phyloP scores from a whole-genome alignment of 2,329 filamentous ascomycete species.

The Fusarium brachygibbosum region DNA sequence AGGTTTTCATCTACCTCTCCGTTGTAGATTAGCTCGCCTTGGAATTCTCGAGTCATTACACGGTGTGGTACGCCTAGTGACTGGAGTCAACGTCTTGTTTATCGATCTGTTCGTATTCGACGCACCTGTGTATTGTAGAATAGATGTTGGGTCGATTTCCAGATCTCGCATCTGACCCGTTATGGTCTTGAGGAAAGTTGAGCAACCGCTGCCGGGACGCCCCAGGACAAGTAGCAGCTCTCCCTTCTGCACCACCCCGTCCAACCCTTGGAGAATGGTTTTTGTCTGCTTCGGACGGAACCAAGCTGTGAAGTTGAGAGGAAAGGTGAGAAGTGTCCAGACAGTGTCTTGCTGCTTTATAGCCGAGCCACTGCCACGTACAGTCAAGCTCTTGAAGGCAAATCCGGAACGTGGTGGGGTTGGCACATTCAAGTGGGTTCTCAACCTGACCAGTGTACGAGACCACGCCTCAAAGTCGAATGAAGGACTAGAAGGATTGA shows the following conservation, averaged over 20 bases:
- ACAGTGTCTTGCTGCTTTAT: constrained; percentile 79
- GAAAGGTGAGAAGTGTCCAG: constrained; percentile 68
- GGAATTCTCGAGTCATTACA: constrained; percentile 70
- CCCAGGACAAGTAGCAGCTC: constrained; percentile 79
- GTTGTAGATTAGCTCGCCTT: constrained; percentile 80
- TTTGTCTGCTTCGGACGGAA: constrained; percentile 62
- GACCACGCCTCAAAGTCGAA: constrained; percentile 10
- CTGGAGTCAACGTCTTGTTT: background rate
- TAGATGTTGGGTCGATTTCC: constrained; percentile 62
- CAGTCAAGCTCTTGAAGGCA: constrained; percentile 67
- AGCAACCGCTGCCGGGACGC: constrained; percentile 74
- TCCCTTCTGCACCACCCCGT: constrained; percentile 73
- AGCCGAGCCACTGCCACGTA: constrained; percentile 75
- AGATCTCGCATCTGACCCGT: constrained; percentile 71
- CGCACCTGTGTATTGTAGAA: constrained; percentile 73
- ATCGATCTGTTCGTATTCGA: background rate
- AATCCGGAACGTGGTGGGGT: constrained; percentile 14
- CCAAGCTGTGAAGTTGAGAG: constrained; percentile 57
- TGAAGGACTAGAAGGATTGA: constrained; percentile 1
- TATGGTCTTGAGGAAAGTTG: constrained; percentile 73
- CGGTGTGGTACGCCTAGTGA: constrained; percentile 56
- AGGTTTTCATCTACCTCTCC: constrained; percentile 83
- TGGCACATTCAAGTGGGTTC: background rate
- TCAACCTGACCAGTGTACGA: background rate
- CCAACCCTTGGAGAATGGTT: constrained; percentile 73